A percentile compares a stretch with the other conserved stretches of the same genome.
These are phyloP conservation scores for Chytridium lagenaria DNA, from an alignment of 371 early-diverging fungal genomes.

Conservation along the genomic window DNA sequence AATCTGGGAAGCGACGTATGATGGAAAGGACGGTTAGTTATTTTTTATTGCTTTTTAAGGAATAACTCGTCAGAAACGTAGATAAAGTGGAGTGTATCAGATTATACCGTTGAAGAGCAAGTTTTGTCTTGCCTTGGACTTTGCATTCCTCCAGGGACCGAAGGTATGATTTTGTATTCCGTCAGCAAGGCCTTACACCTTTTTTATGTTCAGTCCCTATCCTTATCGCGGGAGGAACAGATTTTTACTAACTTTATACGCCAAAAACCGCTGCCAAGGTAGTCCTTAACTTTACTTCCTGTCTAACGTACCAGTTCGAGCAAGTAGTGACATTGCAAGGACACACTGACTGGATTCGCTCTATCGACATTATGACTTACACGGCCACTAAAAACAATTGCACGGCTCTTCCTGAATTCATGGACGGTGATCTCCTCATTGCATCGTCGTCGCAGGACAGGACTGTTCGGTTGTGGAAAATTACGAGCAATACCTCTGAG, in stretches of 20 bases:
- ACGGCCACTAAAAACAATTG: conserved; percentile 39
- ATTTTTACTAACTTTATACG: conserved; percentile 72
- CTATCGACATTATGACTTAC: conserved; percentile 76
- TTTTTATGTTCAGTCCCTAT: conserved; percentile 58
- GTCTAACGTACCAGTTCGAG: conserved; percentile 56
- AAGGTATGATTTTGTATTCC: conserved; percentile 41
- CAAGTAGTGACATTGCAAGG: conserved; percentile 75
- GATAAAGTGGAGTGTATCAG: conserved; percentile 71
- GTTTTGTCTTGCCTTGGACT: conserved; percentile 72
- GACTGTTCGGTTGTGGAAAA: conserved; percentile 91
- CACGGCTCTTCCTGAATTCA: conserved; percentile 49
- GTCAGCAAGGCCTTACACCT: conserved; percentile 8
- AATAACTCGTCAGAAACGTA: conserved; percentile 17
- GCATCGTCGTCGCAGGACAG: conserved; percentile 92
- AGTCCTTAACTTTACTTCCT: background rate
- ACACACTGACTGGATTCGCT: conserved; percentile 93
- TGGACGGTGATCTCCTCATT: conserved; percentile 78
- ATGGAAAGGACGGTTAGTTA: conserved; percentile 47
- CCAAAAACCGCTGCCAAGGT: conserved; percentile 32
- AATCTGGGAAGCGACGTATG: conserved; percentile 68
- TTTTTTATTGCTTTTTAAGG: background rate
- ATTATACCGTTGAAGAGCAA: conserved; percentile 69
- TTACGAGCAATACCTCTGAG: conserved; percentile 54
- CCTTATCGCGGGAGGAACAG: conserved; percentile 79
- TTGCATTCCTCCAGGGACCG: conserved; percentile 73